phyloP scores from a whole-genome alignment of 768 basidiomycete species.

The Lentinula aciculospora region DNA sequence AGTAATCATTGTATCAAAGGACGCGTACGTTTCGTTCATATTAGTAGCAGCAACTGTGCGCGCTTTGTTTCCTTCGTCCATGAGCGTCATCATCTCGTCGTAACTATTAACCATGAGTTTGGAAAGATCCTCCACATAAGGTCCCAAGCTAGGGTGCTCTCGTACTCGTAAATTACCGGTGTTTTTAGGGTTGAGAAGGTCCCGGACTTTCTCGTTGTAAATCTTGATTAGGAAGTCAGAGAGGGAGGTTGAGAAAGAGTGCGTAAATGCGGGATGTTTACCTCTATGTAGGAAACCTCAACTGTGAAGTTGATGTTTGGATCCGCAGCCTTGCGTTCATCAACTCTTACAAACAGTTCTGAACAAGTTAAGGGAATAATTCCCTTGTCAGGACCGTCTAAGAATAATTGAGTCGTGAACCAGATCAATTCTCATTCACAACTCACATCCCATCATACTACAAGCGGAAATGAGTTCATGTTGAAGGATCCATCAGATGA shows the following conservation, averaged over 20 bases:
- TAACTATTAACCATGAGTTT: constrained; percentile 89
- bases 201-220: constrained; percentile 97
- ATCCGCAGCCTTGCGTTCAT: constrained; percentile 54
- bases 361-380: constrained; percentile 95
- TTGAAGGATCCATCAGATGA: not conserved
- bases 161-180: constrained; percentile 93
- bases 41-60: constrained; percentile 97
- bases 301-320: constrained; percentile 78
- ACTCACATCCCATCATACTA: constrained; percentile 96
- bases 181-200: constrained; percentile 96
- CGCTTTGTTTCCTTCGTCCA: constrained; percentile 99
- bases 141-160: constrained; percentile 92
- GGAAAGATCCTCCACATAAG: constrained; percentile 98
- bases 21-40: constrained; percentile 93
- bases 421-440: not conserved
- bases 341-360: constrained; percentile 85
- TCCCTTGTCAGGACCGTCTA: constrained; percentile 93
- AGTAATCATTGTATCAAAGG: constrained; percentile 2
- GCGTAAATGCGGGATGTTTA: constrained; percentile 21
- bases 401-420: constrained; percentile 1
- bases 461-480: not conserved
- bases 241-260: not conserved
- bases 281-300: constrained; percentile 98
- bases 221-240: constrained; percentile 55
- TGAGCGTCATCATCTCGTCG: constrained; percentile 97